Evolutionary conservation across 148 eudicot genomes (phyloP), one percentile per base, ranked within the genome.

Genomic region (Camellia japonica): DNA sequence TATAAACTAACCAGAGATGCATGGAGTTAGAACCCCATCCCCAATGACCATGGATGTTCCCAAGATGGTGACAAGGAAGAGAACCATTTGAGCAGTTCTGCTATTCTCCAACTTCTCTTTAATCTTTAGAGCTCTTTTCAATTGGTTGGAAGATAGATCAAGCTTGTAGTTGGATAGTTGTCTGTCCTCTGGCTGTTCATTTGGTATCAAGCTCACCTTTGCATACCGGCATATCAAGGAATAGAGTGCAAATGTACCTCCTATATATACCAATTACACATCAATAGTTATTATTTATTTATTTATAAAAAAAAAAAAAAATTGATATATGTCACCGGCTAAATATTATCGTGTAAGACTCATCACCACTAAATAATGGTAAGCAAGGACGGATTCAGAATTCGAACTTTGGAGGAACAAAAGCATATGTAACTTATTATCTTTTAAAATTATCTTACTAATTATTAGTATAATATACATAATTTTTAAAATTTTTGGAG

Each of bases 41-140:
- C 90, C 90, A 73, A 90, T 88, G 47, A 90, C 88, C 93, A 88
- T 86, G 12, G 93, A 88, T 59, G 88, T 85, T 30, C 90, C 93
- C 5, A 90, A 82, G 68, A 90, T 90, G 74, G 89, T 82, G 12
- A 82, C 68, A 11, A 90, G 78, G 62, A 90, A 81, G 66, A 90
- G 89, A 14, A 84, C 3, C 42, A 85, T 18, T 73, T 90, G 83
- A 4, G 84, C 80, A 63, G 75, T 16, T 51, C 55, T 62, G 47
- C 87, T 88, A 0, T 49, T 83, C 71, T 85, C 88, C 20, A 90
- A 84, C 54, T 74, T 81, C 12, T 68, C 13, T 79, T 85, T 88
- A 19, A 90, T 70, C 76, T 68, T 86, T 51, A 79, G 76, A 68
- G 88, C 85, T 41, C 88, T 61, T 58, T 58, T 64, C 75, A 82